Conservation (phyloP, 495 filamentous ascomycete species). For the Terfezia boudieri region DNA sequence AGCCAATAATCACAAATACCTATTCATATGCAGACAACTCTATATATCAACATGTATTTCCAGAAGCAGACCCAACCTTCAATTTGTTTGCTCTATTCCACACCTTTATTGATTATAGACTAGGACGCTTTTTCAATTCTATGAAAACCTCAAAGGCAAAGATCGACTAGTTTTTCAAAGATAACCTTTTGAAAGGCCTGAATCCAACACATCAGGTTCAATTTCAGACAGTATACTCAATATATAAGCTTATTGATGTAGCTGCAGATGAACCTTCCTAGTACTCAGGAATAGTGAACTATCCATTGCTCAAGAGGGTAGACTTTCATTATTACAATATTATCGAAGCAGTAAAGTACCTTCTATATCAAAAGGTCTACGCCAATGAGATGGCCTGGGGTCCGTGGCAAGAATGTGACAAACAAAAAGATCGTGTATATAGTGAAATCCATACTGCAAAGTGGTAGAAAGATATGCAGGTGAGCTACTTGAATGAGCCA, state of each 20-base stretch:
- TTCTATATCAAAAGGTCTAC: neutral
- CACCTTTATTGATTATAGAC: no score
- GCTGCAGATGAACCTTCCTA: neutral
- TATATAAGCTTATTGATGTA: neutral
- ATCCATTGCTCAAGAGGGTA: neutral
- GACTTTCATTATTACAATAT: neutral
- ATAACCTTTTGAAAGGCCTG: neutral
- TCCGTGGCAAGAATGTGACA: neutral
- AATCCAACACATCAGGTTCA: neutral
- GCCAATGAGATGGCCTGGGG: neutral
- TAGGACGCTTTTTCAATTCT: no score
- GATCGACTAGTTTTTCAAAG: neutral
- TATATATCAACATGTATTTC: no score
- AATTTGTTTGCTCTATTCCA: no score
- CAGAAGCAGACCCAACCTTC: no score
- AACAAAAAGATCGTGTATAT: neutral
- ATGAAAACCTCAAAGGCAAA: no score
- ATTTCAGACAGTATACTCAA: neutral
- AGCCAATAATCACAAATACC: no score
- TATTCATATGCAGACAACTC: no score
- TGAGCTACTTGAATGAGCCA: no score
- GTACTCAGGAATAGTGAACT: neutral
- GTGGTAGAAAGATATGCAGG: no score
- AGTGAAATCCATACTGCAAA: neutral
- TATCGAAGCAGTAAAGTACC: neutral